Percentiles rank a stretch among this genome's conserved stretches.
Conservation (phyloP, 2,329 filamentous ascomycete species). For the Xylaria sp. region DNA sequence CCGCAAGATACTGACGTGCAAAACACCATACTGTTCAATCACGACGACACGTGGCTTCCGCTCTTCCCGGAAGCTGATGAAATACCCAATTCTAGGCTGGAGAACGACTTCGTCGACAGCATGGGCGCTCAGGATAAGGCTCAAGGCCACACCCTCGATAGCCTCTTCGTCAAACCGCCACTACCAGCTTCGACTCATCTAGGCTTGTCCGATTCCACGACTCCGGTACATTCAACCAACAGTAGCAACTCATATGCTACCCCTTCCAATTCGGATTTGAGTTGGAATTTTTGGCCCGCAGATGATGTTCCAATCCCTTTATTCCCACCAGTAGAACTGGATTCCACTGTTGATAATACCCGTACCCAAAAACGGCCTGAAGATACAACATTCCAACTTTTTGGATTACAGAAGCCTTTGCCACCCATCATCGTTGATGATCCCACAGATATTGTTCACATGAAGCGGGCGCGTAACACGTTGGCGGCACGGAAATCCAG, state of each 20-base stretch:
- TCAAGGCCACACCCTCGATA: too few species aligned
- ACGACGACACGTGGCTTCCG: background rate
- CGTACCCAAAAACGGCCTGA: background rate
- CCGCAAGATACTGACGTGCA: background rate
- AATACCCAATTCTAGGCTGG: too few species aligned
- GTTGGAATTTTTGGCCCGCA: too few species aligned
- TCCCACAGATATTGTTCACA: background rate
- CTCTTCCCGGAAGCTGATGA: background rate
- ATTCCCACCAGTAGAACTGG: background rate
- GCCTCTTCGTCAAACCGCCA: background rate
- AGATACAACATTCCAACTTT: too few species aligned
- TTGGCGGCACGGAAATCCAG: background rate
- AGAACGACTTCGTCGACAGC: too few species aligned
- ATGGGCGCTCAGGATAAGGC: too few species aligned
- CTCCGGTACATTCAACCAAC: too few species aligned
- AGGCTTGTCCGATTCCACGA: background rate
- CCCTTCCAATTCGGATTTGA: too few species aligned
- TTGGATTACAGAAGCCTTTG: conserved; percentile 3
- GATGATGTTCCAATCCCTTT: background rate
- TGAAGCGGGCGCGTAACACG: conserved; percentile 4
- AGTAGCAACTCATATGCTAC: too few species aligned
- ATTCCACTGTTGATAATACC: background rate
- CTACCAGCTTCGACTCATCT: background rate
- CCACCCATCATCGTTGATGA: background rate
- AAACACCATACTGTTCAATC: background rate